Evolutionary conservation across 305 asterid genomes (phyloP).

Genomic region (Fraxinus dipetala): DNA sequence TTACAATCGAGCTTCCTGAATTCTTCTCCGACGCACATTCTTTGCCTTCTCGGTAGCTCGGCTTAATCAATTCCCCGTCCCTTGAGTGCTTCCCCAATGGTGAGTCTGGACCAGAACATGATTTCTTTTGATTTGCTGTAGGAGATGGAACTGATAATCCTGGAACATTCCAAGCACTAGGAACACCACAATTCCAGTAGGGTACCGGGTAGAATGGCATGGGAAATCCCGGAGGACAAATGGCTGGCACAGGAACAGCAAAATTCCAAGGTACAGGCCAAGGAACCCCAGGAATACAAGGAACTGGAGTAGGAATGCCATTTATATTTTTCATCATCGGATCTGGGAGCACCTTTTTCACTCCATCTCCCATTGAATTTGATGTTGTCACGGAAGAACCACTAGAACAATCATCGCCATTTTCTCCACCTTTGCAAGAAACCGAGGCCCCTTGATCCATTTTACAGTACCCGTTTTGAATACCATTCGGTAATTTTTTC

Average conservation of each 20-base stretch:
- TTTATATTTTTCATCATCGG: conserved; percentile 41
- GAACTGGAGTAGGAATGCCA: conserved; percentile 45
- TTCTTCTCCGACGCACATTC: conserved; percentile 15
- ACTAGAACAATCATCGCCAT: conserved; percentile 38
- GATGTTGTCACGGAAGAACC: conserved; percentile 38
- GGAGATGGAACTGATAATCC: conserved; percentile 45
- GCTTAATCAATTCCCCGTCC: conserved; percentile 41
- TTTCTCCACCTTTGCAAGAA: conserved; percentile 34
- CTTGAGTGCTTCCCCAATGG: conserved; percentile 66
- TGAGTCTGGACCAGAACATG: conserved; percentile 33
- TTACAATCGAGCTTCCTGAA: conserved; percentile 36
- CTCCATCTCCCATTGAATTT: conserved; percentile 26
- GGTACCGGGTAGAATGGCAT: conserved; percentile 61
- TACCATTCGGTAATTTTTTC: conserved; percentile 29
- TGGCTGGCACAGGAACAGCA: conserved; percentile 50
- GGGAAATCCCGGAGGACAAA: conserved; percentile 52
- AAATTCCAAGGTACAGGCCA: conserved; percentile 54
- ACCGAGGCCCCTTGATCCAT: conserved; percentile 26
- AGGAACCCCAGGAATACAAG: conserved; percentile 50
- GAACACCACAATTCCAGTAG: conserved; percentile 55
- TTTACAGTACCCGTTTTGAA: conserved; percentile 30
- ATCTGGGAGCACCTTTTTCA: conserved; percentile 29
- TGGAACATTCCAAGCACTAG: conserved; percentile 59
- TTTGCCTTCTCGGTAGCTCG: conserved; percentile 23
- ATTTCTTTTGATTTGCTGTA: conserved; percentile 24